Evolutionary conservation across 108 stramenopile species (phyloP), one percentile per base, ranked within the genome.

Genomic region (Aurantiochytrium sp.): DNA sequence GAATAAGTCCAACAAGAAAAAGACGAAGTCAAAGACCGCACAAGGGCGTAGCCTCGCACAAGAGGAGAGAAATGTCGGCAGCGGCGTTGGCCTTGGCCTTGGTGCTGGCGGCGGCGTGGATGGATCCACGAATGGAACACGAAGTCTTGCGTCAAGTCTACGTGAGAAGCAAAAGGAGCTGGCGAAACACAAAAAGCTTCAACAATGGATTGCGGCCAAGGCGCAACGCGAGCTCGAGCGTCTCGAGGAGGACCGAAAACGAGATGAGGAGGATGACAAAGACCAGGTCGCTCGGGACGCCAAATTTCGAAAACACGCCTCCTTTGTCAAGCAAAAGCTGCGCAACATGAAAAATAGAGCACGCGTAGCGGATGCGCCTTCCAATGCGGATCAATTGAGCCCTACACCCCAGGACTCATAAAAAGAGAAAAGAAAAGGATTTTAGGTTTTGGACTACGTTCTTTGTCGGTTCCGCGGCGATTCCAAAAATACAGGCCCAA

Each of bases 121-220:
- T 35, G 35, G 35, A 0, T 35, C 35, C 35, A 35, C 35, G 35
- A 35, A 35, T 35, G 35, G 35, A 35, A 35, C 35, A 35, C 35
- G 35, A 35, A 35, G 58, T 0, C 5, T 59, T 6, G 10, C 58
- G 19, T 28, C 58, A 19, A 88, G 42, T 59, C 8, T 28, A 59
- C 58, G 58, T 12, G 89, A 90, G 87, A 87, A 90, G 87, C 83
- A 88, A 28, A 87, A 87, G 69, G 60, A 64, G 43, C 55, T 93
- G 91, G 91, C 88, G 91, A 92, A 92, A 53, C 91, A 93, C 12
- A 76, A 91, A 44, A 90, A 92, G 72, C 90, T 93, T 29, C 92
- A 93, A 53, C 92, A 93, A 71, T 93, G 91, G 91, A 92, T 93
- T 23, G 49, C 88, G 58, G 87, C 90, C 8, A 93, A 93, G 92